Evolutionary conservation across 2,329 filamentous ascomycete genomes (phyloP).

Genomic region (Colletotrichum tanaceti): DNA sequence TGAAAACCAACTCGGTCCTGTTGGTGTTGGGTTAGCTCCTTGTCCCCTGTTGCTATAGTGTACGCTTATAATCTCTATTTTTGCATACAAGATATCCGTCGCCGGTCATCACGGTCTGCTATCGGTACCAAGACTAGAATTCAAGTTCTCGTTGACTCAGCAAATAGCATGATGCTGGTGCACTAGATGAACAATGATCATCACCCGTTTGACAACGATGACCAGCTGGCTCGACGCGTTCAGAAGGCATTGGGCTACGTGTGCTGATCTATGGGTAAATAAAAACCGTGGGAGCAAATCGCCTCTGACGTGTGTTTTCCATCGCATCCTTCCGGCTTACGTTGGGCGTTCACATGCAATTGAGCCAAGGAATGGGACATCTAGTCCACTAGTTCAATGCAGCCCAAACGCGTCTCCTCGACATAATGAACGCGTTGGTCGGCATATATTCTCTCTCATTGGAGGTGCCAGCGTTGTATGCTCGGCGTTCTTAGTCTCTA

Average conservation of each 20-base stretch:
- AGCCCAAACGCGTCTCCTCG: neutral
- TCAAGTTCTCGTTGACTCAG: no score
- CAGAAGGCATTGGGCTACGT: neutral
- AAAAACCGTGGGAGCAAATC: no score
- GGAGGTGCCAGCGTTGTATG: neutral
- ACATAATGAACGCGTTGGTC: neutral
- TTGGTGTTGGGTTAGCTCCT: neutral
- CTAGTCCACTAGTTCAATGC: constrained; percentile 12
- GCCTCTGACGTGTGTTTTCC: constrained; percentile 20
- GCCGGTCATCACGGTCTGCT: no score
- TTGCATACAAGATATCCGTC: no score
- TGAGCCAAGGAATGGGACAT: no score
- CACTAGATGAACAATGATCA: neutral
- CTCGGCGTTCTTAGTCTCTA: no score
- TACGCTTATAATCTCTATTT: no score
- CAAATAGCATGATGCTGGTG: neutral
- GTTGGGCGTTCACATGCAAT: neutral
- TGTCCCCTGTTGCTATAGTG: neutral
- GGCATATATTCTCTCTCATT: neutral
- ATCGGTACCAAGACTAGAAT: no score
- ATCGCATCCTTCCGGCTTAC: constrained; percentile 1
- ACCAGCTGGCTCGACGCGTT: neutral
- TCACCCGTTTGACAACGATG: neutral
- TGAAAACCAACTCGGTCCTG: neutral
- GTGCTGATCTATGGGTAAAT: neutral